These are phyloP conservation scores for Oenanthe javanica DNA, from an alignment of 140 eudicot genomes.

Conservation along the genomic window DNA sequence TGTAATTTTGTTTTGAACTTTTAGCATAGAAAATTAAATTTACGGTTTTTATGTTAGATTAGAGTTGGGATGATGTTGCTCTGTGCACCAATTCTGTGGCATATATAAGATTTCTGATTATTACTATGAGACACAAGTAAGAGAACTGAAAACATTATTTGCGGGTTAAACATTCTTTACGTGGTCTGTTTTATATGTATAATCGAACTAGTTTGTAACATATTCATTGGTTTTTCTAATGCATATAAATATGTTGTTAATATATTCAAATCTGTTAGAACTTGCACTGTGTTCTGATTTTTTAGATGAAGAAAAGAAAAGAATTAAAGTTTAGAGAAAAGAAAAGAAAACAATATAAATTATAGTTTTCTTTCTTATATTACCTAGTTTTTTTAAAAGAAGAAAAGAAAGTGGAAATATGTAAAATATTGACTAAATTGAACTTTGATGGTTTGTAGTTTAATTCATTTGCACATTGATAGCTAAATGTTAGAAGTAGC, in stretches of 20 bases:
- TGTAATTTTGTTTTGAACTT: neutral
- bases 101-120: neutral
- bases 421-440: neutral
- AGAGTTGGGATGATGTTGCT: neutral
- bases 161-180: neutral
- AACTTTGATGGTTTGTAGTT: too few species aligned
- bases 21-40: neutral
- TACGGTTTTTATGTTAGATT: neutral
- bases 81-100: neutral
- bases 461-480: too few species aligned
- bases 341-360: too few species aligned
- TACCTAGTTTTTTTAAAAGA: too few species aligned
- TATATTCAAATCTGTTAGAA: neutral
- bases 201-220: neutral
- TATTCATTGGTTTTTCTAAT: neutral
- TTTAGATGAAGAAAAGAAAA: too few species aligned
- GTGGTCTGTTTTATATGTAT: neutral
- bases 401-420: too few species aligned
- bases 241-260: neutral
- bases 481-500: too few species aligned
- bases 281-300: too few species aligned
- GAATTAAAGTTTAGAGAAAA: too few species aligned
- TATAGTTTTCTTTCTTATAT: too few species aligned
- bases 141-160: neutral
- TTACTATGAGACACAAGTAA: neutral